phyloP scores from a whole-genome alignment of 305 asterid species.

The Striga hermonthica region DNA sequence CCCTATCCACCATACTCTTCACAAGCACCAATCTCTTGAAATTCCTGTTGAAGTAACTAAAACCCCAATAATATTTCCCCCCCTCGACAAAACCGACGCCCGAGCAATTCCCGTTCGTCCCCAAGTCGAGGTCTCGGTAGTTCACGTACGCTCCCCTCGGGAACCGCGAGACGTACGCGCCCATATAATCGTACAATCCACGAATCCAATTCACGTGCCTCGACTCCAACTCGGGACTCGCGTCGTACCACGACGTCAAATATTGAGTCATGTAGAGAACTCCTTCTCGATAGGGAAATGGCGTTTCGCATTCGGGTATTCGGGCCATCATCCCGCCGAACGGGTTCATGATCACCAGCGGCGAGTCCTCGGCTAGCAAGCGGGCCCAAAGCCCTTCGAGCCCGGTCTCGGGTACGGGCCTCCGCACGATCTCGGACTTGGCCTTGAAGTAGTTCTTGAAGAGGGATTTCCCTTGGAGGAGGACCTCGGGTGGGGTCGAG shows the following conservation, averaged over 20 bases:
- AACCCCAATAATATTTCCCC: neutral
- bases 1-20: neutral
- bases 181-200: conserved; percentile 36
- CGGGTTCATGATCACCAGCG: conserved; percentile 27
- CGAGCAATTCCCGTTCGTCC: neutral
- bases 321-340: conserved; percentile 33
- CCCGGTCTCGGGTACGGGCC: conserved; percentile 30
- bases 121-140: conserved; percentile 7
- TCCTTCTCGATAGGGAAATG: conserved; percentile 35
- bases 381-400: conserved; percentile 32
- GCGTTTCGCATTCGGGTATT: conserved; percentile 26
- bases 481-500: conserved; percentile 53
- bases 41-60: neutral
- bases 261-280: conserved; percentile 31
- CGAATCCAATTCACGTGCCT: conserved; percentile 61
- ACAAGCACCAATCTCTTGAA: neutral
- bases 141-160: conserved; percentile 9
- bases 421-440: conserved; percentile 45
- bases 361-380: conserved; percentile 23
- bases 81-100: neutral
- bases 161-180: neutral
- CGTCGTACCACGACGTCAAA: conserved; percentile 21
- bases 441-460: conserved; percentile 79
- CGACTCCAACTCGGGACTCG: conserved; percentile 34
- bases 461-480: conserved; percentile 65